Base-by-base conservation (phyloP, 1,284 basidiomycete species). In the Pholiota adiposa region DNA sequence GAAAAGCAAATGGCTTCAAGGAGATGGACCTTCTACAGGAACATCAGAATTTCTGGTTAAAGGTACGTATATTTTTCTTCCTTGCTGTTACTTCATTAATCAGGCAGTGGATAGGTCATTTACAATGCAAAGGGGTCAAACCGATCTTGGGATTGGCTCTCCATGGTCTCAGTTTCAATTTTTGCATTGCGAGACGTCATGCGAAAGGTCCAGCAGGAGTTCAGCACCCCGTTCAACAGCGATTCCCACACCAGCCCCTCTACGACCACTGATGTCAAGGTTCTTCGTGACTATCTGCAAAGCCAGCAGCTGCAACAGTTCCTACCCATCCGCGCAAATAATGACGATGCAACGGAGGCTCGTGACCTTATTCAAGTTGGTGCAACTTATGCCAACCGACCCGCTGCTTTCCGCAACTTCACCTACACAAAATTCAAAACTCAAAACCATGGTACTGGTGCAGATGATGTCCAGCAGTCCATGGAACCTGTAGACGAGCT, bases 21-120 rank as follows among this genome's bases (percentile, higher is more conserved):
- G 63, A 64, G 38, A 60, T 64, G 57, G 63, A 62, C 36, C 52
- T 64, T 21, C 41, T 64, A 1, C 58, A 64, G 34, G 63, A 64
- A 50, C 63, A 64, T 33, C 49, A 51, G 31, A 65, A 65, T 25
- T 65, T 65, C 31, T 65, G 64, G 64, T 14, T 51, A 0, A 65
- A 65, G 54, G 64, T 63, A 46, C 49, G 27, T 46, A 11, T 41
- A 31, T 31, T 31, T 18, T 23, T 51, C 9, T 23, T 51, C 9
- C 18, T 56, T 33, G 6, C 38, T 36, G 19, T 2, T 6, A 4
- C 11, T 9, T 14, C 29, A 16, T 19, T 19, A 21, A 21, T 48
- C 14, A 43, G 6, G 21, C 23, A 21, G 1, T n/a, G n/a, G n/a
- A n/a, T 49, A 65, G 64, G 46, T 65, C 21, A 58, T 63, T 19